These are phyloP conservation scores for Ramicandelaber brevisporus DNA, from an alignment of 192 early-diverging fungal species.

Conservation along the genomic window DNA sequence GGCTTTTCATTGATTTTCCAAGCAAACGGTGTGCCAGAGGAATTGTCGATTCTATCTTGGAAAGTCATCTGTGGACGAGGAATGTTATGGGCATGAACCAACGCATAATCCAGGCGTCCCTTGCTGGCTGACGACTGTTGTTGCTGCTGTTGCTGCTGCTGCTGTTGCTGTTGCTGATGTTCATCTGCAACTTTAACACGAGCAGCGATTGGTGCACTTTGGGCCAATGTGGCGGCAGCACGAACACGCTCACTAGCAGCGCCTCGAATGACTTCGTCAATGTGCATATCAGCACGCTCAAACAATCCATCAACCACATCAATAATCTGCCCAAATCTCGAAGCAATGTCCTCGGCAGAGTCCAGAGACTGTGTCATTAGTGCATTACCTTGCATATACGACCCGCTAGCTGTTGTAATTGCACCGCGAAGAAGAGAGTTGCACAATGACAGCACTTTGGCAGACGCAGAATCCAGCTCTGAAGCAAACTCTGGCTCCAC, in stretches of 20 bases:
- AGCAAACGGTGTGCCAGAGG: slow-evolving; percentile 37
- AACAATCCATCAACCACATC: slow-evolving; percentile 2
- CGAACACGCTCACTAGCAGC: too few species aligned
- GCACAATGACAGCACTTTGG: neutral
- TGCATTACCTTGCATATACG: too few species aligned
- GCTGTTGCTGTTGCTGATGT: too few species aligned
- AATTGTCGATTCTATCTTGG: slow-evolving; percentile 71
- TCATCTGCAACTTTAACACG: slow-evolving; percentile 3
- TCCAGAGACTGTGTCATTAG: too few species aligned
- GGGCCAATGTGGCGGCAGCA: neutral
- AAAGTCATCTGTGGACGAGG: slow-evolving; percentile 72
- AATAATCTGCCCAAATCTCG: neutral
- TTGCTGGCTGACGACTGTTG: too few species aligned
- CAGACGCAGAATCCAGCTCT: neutral
- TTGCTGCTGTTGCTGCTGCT: too few species aligned
- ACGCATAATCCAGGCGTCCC: slow-evolving; percentile 16
- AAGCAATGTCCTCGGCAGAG: neutral
- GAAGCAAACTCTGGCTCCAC: slow-evolving; percentile 1
- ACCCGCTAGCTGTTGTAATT: neutral
- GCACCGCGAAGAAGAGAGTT: neutral
- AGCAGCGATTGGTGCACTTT: slow-evolving; percentile 16
- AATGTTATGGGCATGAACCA: slow-evolving; percentile 46
- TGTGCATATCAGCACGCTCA: neutral
- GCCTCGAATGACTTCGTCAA: neutral
- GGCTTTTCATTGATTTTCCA: slow-evolving; percentile 61